Base-by-base conservation (phyloP, 225 moss, liverwort and hornwort species). In the Rhytidiadelphus loreus region DNA sequence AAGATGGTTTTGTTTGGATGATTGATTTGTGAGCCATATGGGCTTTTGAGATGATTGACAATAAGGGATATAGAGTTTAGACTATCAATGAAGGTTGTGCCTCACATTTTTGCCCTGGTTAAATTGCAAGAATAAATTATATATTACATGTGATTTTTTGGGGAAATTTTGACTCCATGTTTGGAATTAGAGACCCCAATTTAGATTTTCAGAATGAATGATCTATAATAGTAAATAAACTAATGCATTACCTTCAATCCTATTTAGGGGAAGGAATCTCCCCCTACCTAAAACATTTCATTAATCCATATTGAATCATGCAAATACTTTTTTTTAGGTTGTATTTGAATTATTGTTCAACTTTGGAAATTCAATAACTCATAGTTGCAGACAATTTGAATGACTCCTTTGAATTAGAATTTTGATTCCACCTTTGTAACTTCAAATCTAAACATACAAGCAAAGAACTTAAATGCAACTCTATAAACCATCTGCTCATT, bases 221-320 rank as follows among this genome's bases (percentile, higher is more conserved):
- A 73, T 0, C 3, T 7, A 11, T 30, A 11, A 0, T 46, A 46
- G 3, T 11, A 41, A 6, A 48, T 18, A 30, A 29, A 11, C 18
- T 29, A 48, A 48, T 11, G 46, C 6, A 73, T 73, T 10, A 9
- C 16, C 29, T 46, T 46, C 6, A 18, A 29, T 2, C 6, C 0
- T 46, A 10, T 73, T 29, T 46, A 17, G 4, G 0, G 4, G 11
- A 1, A 72, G 0, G 3, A 17, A 16, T 26, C 7, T 23, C 4
- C 12, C 12, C 3, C 1, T 0, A 16, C 1, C 5, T 16, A 0
- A 1, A 44, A 72, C 0, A 8, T 72, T 44, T 44, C 0, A 3
- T 3, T 9, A 10, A 17, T 73, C 6, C 3, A 11, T 4, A 29
- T 11, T 29, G 2, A 46, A 18, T 30, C 11, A 12, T 74, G 7